Evolutionary conservation across 2,329 filamentous ascomycete species (phyloP), one percentile per base, ranked within the genome.

Genomic region (Monosporascus cannonballus): DNA sequence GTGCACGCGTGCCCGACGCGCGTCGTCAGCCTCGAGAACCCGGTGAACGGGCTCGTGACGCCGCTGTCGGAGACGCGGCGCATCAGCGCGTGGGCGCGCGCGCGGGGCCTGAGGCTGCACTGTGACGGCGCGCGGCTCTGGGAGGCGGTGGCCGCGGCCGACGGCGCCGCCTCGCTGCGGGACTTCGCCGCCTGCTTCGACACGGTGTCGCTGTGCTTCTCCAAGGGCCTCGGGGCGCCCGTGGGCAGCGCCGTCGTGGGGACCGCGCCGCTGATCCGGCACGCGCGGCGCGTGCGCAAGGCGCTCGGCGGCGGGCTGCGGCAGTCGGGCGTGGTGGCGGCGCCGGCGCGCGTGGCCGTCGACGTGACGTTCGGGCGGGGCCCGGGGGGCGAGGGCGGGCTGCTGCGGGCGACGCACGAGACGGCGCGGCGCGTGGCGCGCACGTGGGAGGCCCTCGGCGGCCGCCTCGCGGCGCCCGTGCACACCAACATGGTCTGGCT

Each of bases 401-500:
- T 79, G 60, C 71, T 89, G 49, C 63, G 67, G 15, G 72, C 71
- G 20, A 78, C 77, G 3, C 85, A 90, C 66, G 71, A 70, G 46
- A 80, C 77, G 30, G 86, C 86, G 2, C 77, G 76, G 64, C 73
- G 71, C 53, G 69, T 83, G 54, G 89, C 84, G 84, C 75, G 74
- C 27, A 67, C 83, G 54, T 89, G 86, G 86, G 75, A 73, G 8
- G 71, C 70, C 17, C 71, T 80, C 42, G 86, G 86, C 6, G 86
- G 85, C 1, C 78, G 77, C 66, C 67, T 85, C 56, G 69, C 72
- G 20, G 73, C 78, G 48, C 80, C 83, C 1, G 79, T 85, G 9
- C 81, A 89, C 67, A 89, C 85, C 20, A 90, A 89, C 63, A 89
- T 89, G 84, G 80, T 87, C n/a, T 89, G 85, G 85, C 65, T 89